Evolutionary conservation across 805 yeast species (phyloP).

Genomic region (Zygoascus biomembranicola): DNA sequence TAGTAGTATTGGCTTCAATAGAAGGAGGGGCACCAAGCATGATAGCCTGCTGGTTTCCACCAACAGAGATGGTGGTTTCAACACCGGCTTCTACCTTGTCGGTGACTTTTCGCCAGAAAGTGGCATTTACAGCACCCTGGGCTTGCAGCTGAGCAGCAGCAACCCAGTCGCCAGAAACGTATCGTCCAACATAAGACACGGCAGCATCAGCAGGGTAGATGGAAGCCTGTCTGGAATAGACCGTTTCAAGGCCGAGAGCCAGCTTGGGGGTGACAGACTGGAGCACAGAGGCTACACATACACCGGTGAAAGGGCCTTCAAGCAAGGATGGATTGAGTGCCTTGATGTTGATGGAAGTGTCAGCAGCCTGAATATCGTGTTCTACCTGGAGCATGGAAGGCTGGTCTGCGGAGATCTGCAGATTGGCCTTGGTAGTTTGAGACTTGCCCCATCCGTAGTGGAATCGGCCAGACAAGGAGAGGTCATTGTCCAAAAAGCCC

Average conservation of each 20-base stretch:
- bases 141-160: constrained; percentile 91
- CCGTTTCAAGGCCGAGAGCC: constrained; percentile 86
- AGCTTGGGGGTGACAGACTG: constrained; percentile 81
- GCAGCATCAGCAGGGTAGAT: constrained; percentile 87
- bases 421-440: constrained; percentile 71
- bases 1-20: constrained; percentile 83
- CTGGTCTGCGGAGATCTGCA: constrained; percentile 82
- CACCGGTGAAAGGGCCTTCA: constrained; percentile 77
- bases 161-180: constrained; percentile 82
- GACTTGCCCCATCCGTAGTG: constrained; percentile 84
- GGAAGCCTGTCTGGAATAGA: constrained; percentile 60
- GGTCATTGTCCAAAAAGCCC: constrained; percentile 85
- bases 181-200: constrained; percentile 82
- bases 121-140: constrained; percentile 79
- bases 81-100: constrained; percentile 67
- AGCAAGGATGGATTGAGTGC: constrained; percentile 79
- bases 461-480: constrained; percentile 77
- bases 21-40: constrained; percentile 76
- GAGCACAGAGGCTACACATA: constrained; percentile 81
- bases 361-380: constrained; percentile 89
- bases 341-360: constrained; percentile 83
- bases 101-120: constrained; percentile 90
- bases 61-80: constrained; percentile 25
- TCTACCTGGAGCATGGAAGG: constrained; percentile 93
- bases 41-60: constrained; percentile 51